Base-by-base conservation (phyloP, 2,329 filamentous ascomycete genomes). In the Pestalotiopsis sp. region DNA sequence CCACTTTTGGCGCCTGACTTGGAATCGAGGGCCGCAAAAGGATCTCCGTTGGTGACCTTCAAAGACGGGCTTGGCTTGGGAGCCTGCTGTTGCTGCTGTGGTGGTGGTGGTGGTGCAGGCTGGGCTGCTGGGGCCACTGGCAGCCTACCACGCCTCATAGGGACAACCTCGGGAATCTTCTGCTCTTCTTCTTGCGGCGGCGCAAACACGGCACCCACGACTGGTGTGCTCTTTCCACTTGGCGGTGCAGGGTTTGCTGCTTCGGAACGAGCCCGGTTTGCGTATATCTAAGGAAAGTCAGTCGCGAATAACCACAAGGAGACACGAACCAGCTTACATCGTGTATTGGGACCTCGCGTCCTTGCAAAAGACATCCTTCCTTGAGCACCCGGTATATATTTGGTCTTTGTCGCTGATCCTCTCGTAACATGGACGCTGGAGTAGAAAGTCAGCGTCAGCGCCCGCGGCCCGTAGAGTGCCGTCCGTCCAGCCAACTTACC, bases 341-440 rank as follows among this genome's bases (percentile, higher is more conserved):
- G 82, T 93, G 92, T 73, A 99, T 92, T 0, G 94, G 94, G 10
- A 94, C 86, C 71, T 94, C 90, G 69, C 91, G 91, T 66, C 94
- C 93, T 77, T 96, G 92, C 93, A 99, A 97, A 44, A 87, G 84
- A 79, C 94, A 98, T 38, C 91, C 89, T 81, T 98, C 94, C 70
- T 90, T 89, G 39, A 99, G 84, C 3, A 97, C 94, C 79, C 98
- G 92, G 77, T 97, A 99, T 70, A 99, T 97, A 76, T 95, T 98
- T 3, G 96, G 96, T 70, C 96, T 88, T 64, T 82, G 78, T 68
- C 89, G 86, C 64, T 94, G 93, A 73, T 92, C 90, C 78, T 98
- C 96, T 74, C 89, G 91, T 75, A 99, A 83, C 96, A 98, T 98
- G 66, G 90, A 95, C 13, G 91, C 94, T 95, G 72, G 20, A 67